Conservation (phyloP, 2,329 filamentous ascomycete species). For the Epichloe brachyelytri region DNA sequence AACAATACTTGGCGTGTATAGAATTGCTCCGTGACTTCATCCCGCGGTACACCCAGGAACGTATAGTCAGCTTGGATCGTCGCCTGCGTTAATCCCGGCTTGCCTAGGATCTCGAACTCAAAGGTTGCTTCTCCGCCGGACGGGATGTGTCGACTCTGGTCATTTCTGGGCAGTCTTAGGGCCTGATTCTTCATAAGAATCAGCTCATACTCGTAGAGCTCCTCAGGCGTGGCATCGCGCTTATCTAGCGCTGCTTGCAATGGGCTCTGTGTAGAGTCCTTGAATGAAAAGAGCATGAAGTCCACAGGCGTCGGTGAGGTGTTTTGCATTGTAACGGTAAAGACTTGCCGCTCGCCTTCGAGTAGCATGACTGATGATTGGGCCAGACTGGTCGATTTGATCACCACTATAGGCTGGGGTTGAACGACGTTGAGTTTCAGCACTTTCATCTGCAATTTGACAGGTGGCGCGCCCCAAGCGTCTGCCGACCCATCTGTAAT, state of each 20-base stretch:
- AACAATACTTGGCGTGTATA: slow-evolving; percentile 74
- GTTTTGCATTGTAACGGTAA: slow-evolving; percentile 73
- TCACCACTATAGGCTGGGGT: slow-evolving; percentile 61
- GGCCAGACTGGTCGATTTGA: slow-evolving; percentile 64
- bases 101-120: slow-evolving; percentile 74
- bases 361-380: slow-evolving; percentile 86
- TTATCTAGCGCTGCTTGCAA: slow-evolving; percentile 63
- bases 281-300: slow-evolving; percentile 76
- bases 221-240: slow-evolving; percentile 63
- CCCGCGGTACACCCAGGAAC: slow-evolving; percentile 56
- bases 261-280: slow-evolving; percentile 71
- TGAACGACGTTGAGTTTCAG: slow-evolving; percentile 64
- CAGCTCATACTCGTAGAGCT: slow-evolving; percentile 76
- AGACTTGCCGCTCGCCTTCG: slow-evolving; percentile 71
- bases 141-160: slow-evolving; percentile 45
- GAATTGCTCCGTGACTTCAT: slow-evolving; percentile 58
- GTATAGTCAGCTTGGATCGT: slow-evolving; percentile 80
- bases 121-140: slow-evolving; percentile 59
- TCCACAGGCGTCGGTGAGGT: slow-evolving; percentile 64
- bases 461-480: slow-evolving; percentile 21
- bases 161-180: slow-evolving; percentile 40
- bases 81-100: slow-evolving; percentile 69
- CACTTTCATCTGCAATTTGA: slow-evolving; percentile 32
- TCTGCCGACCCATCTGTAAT: slow-evolving; percentile 37
- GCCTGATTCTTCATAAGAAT: slow-evolving; percentile 65